phyloP scores from a whole-genome alignment of 2,329 filamentous ascomycete genomes.

The Reticulascus tulasneorum region DNA sequence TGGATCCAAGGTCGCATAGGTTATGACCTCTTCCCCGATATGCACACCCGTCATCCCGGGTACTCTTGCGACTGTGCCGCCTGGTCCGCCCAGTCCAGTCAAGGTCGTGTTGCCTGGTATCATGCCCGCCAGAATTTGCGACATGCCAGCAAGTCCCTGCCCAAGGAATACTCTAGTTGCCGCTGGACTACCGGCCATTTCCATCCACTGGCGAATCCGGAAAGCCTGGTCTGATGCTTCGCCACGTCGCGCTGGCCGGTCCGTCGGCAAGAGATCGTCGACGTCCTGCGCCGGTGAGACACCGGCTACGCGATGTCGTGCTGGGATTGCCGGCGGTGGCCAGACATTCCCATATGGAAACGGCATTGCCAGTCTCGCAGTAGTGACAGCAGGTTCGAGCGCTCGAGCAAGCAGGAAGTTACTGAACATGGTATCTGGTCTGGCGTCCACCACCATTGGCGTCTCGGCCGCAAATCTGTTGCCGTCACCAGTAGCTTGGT shows the following conservation, averaged over 20 bases:
- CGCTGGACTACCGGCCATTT: constrained; percentile 45
- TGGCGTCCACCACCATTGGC: constrained; percentile 47
- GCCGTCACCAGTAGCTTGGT: constrained; percentile 3
- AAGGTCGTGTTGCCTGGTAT: constrained; percentile 1
- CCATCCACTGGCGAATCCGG: constrained; percentile 71
- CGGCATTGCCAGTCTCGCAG: constrained; percentile 20
- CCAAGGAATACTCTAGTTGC: constrained; percentile 24
- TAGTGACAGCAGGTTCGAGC: constrained; percentile 30
- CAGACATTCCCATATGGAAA: constrained; percentile 59
- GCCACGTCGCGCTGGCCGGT: constrained; percentile 42
- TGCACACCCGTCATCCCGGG: constrained; percentile 36
- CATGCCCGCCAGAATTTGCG: constrained; percentile 16
- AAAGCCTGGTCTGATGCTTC: constrained; percentile 70
- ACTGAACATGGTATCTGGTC: constrained; percentile 52
- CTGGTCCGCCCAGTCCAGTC: constrained; percentile 3
- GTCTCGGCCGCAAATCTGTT: constrained; percentile 46
- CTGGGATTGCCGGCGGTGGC: constrained; percentile 71
- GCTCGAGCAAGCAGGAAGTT: constrained; percentile 64
- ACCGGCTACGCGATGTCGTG: constrained; percentile 47
- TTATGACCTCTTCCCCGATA: constrained; percentile 54
- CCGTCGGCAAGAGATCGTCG: constrained; percentile 20
- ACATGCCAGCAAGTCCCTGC: constrained; percentile 19
- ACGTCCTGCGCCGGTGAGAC: constrained; percentile 20
- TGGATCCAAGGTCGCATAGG: constrained; percentile 68
- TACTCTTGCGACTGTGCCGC: too few species aligned